Conservation (phyloP, 805 yeast genomes). For the Yamadazyma kitorensis region DNA sequence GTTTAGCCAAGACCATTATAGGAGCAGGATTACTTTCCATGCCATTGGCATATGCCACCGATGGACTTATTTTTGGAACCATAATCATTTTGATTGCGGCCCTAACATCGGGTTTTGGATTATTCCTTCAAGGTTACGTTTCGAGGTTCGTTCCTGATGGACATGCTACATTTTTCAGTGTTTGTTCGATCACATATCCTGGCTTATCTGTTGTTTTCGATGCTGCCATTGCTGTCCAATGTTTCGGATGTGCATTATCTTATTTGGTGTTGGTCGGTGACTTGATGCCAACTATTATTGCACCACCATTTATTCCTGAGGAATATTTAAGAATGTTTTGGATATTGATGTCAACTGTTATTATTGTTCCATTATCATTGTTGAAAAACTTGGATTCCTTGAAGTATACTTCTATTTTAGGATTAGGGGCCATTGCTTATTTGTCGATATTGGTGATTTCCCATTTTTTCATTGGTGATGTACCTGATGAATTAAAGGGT, state of each 20-base stretch:
- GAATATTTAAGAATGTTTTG: slow-evolving; percentile 49
- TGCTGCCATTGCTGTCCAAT: slow-evolving; percentile 69
- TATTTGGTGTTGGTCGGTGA: slow-evolving; percentile 79
- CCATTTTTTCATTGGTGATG: slow-evolving; percentile 64
- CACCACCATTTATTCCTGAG: slow-evolving; percentile 17
- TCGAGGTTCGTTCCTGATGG: slow-evolving; percentile 56
- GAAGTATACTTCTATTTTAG: slow-evolving; percentile 81
- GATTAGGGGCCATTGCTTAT: slow-evolving; percentile 77
- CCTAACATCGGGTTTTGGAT: slow-evolving; percentile 62
- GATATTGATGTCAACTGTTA: slow-evolving; percentile 48
- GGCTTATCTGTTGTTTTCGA: slow-evolving; percentile 66
- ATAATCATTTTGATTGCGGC: slow-evolving; percentile 60
- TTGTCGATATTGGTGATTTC: slow-evolving; percentile 67
- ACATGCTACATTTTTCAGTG: slow-evolving; percentile 67
- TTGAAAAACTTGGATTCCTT: slow-evolving; percentile 75
- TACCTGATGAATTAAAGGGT: slow-evolving; percentile 31
- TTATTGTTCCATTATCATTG: slow-evolving; percentile 65
- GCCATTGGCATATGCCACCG: slow-evolving; percentile 68
- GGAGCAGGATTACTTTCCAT: slow-evolving; percentile 81
- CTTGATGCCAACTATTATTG: slow-evolving; percentile 61
- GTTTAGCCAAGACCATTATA: slow-evolving; percentile 70
- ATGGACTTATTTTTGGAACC: slow-evolving; percentile 61
- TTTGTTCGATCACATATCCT: slow-evolving; percentile 69
- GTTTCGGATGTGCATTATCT: slow-evolving; percentile 76
- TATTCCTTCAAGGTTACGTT: slow-evolving; percentile 58